Base-by-base conservation (phyloP, 805 yeast species). In the Starmerella powellii region DNA sequence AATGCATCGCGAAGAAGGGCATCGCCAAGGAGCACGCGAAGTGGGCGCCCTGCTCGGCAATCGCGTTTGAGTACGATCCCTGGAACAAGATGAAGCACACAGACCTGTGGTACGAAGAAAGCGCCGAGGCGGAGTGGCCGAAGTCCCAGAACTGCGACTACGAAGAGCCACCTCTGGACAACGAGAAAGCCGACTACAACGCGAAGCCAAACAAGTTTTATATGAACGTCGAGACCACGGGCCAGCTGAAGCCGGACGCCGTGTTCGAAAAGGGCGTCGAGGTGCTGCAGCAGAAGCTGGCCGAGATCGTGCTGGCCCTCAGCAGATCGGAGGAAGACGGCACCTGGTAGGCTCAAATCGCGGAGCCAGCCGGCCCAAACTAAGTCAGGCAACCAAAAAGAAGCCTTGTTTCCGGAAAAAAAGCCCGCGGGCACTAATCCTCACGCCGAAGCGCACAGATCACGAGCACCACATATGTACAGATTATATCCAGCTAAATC, bases 51-150 rank as follows among this genome's bases (percentile, higher is more conserved):
- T 81, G 94, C 52, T 73, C 96, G 0, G 97, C 97, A 18, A 74
- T 88, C 42, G 96, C 94, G 16, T 88, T 88, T 56, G 98, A 88
- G 62, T 88, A 88, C 58, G 98, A 88, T 57, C 98, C 99, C n/a
- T 88, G 95, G 93, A 91, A 91, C 64, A 91, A 88, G 64, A 71
- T 91, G 56, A 80, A 82, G 59, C 98, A 91, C 61, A 91, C 98
- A 0, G 95, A 86, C 55, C 83, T 74, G 58, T 91, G 99, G 99
- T 84, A 80, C 60, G 98, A 91, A 64, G 88, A 78, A 48, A 81
- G 77, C 58, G 80, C 83, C 27, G 84, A 75, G 31, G 73, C 70
- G 35, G 99, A 91, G 67, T 91, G 99, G 99, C 98, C 99, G 29
- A 72, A 72, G 49, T 73, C 84, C 32, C 73, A 74, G 50, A 88